Evolutionary conservation across 176 grass and related monocot species (phyloP), one percentile per base, ranked within the genome.

Genomic region (Musa acuminata): DNA sequence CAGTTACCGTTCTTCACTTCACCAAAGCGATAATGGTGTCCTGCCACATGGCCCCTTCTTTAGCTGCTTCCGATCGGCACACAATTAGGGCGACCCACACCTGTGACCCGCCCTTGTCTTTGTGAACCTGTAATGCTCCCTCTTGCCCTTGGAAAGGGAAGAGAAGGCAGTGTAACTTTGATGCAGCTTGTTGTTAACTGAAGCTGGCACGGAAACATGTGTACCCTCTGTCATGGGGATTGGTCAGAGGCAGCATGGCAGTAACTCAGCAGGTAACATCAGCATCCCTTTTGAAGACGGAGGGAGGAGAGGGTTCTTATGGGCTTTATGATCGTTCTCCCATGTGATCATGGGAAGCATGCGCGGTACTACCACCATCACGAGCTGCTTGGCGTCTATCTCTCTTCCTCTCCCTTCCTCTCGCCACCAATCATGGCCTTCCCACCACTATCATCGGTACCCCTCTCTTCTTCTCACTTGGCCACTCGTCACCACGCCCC

Each of bases 321-420:
- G 65, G 65, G 27, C 29, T 68, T 68, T 24, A 68, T 68, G 13
- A 68, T 35, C 25, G 13, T 26, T 68, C 65, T 68, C 54, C 65
- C 65, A 68, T 68, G 65, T 68, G 65, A 35, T 11, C 12, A 68
- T 26, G 4, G 29, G 27, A 1, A 68, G 65, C 65, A 49, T 13
- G 17, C 6, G 35, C 35, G 26, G 65, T 68, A 68, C 65, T 68
- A 35, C 27, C 65, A 49, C 25, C 22, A 35, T 24, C 65, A 57
- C 17, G 13, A 57, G 35, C 4, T 43, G 35, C 35, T 16, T 16
- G 25, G 5, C 1, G 11, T 68, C 65, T 49, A 9, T 19, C 65
- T 14, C 14, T 68, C 25, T 35, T 68, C 65, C 65, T 68, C 65
- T 16, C 27, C 35, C 35, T 43, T 43, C 35, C 4, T 43, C 35